Base-by-base conservation (phyloP, 805 yeast genomes). In the Pichia thaimueangensis region DNA sequence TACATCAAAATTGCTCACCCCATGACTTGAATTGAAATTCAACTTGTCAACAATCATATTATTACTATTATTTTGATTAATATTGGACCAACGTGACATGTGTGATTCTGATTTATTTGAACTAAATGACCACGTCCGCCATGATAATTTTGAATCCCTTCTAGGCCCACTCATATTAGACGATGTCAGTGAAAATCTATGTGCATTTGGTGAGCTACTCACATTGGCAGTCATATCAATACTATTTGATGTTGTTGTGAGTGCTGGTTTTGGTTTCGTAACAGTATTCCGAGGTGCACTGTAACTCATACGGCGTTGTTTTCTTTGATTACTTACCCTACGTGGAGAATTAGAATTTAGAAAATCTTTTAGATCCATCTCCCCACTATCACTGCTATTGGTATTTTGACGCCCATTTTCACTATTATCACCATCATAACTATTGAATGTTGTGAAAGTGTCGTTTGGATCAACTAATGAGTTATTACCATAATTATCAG, bases 121-220 rank as follows among this genome's bases (percentile, higher is more conserved):
- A 7, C 31, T 43, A 9, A 29, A 45, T 2, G 46, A 41, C 21
- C 35, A 48, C 7, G 59, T 45, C 13, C 42, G 48, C 60, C 62
- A 57, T 34, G 56, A 51, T 40, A 56, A 47, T 40, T 48, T 55
- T 8, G 62, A 57, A 23, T 42, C 42, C 22, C 60, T 42, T 35
- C 60, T 37, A 10, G 48, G 40, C 10, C n/a, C 4, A 30, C n/a
- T 22, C 9, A 10, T 32, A 20, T 32, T 32, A n/a, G 31, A 29
- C 13, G 31, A 29, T n/a, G 31, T 9, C 31, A 29, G 31, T 6
- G 31, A 29, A 19, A 9, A n/a, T n/a, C n/a, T n/a, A n/a, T n/a
- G n/a, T n/a, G n/a, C n/a, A n/a, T n/a, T n/a, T n/a, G 16, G 16
- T 34, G 30, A 21, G 42, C 31, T 16, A 30, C 41, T 23, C 37